Base-by-base conservation (phyloP, 2,329 filamentous ascomycete genomes). In the Cercospora berteroae region DNA sequence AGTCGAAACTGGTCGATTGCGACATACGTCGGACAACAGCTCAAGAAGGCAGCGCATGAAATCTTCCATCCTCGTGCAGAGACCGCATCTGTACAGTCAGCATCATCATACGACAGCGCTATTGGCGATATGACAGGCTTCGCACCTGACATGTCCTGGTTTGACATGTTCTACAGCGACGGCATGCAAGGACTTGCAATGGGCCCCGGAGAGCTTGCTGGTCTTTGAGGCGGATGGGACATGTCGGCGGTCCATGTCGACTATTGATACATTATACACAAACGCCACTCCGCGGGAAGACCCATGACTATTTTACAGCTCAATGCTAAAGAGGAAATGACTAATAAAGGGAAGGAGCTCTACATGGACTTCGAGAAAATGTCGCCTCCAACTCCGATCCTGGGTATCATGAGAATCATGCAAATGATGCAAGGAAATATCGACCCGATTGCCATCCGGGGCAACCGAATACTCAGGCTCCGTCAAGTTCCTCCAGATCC, bases 1-100 rank as follows among this genome's bases (percentile, higher is more conserved):
- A 88, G 87, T 48, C 81, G 82, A 16, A 88, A 91, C 3, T 95
- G 92, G 92, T 86, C 86, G 39, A 88, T 93, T 36, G 91, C 92
- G 1, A 84, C 83, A 55, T 86, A 85, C 12, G 91, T 92, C 2
- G 85, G 90, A 68, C 85, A 84, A 4, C 91, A 95, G 78, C 89
- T 96, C 16, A 89, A 89, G 72, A 87, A 87, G 8, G 91, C 95
- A 18, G 91, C 92, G 33, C 70, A n/a, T 87, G 91, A 74, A 90
- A 93, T 76, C 12, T 75, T 76, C 67, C 66, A 66, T 7, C 48
- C 72, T 33, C 64, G 61, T 16, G 55, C 64, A 3, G 60, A 67
- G 33, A 52, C 56, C 16, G 25, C 65, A 9, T 59, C 65, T 10
- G 36, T 67, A 12, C 62, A 60, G 9, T 64, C 60, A 29, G 65